Percentiles rank a stretch among this genome's conserved stretches.
Evolutionary conservation across 345 rosid genomes (phyloP).

Genomic region (Cardiospermum halicacabum): DNA sequence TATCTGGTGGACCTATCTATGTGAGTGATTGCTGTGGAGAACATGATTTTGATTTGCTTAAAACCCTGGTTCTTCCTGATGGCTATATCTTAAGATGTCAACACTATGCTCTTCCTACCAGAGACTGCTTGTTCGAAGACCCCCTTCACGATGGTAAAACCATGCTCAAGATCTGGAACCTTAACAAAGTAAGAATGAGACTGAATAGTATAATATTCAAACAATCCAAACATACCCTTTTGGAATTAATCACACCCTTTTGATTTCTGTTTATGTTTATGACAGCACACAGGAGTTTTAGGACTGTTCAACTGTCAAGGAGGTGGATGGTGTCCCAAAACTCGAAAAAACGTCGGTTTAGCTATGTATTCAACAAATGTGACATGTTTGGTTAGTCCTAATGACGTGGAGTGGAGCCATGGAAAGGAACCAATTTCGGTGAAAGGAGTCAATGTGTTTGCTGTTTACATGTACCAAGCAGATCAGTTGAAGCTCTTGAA

Average conservation of each 20-base stretch:
- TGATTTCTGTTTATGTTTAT: not conserved
- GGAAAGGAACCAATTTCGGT: conserved; percentile 31
- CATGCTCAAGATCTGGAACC: conserved; percentile 64
- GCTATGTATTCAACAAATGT: conserved; percentile 36
- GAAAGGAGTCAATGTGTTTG: not conserved
- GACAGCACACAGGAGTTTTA: conserved; percentile 45
- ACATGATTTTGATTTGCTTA: conserved; percentile 46
- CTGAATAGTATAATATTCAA: not conserved
- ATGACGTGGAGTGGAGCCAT: conserved; percentile 40
- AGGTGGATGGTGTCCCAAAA: conserved; percentile 52
- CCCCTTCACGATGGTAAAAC: conserved; percentile 61
- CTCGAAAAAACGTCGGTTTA: conserved; percentile 43
- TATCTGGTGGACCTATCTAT: conserved; percentile 58
- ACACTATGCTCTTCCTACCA: conserved; percentile 48
- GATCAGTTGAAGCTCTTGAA: conserved; percentile 18
- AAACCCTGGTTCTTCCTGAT: conserved; percentile 41
- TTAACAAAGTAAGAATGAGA: conserved; percentile 36
- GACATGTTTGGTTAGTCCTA: conserved; percentile 31
- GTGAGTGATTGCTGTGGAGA: conserved; percentile 47
- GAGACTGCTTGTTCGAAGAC: conserved; percentile 47
- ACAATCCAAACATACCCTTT: not conserved
- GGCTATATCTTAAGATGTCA: conserved; percentile 51
- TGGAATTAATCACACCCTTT: not conserved
- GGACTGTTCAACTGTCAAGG: conserved; percentile 66
- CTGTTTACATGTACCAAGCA: conserved; percentile 14